Base-by-base conservation (phyloP, 495 filamentous ascomycete species). In the Filosporella fistucella region DNA sequence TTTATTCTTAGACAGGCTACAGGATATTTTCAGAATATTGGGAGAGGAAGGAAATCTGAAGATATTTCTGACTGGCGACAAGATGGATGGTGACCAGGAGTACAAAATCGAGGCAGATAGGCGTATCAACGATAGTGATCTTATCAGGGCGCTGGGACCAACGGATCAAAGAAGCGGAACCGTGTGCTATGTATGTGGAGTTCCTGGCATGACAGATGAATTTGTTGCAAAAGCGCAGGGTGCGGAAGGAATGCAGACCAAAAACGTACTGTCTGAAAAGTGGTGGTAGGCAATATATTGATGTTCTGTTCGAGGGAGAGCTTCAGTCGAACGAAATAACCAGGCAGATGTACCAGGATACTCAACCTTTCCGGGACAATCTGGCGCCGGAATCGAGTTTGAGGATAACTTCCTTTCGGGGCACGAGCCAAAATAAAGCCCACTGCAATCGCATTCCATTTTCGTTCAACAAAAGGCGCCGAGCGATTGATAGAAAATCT, bases 111-210 rank as follows among this genome's bases (percentile, higher is more conserved):
- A 28, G 7, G 25, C 42, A 25, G 38, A 18, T 12, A 67, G 75
- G 40, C 68, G 82, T 42, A 77, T 85, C 22, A 61, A 43, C n/a
- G 46, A 69, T 0, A 41, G 63, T 0, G 83, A 85, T 62, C 52
- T 86, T 0, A 54, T 61, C 5, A 59, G 55, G 4, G 72, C 70
- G 0, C 41, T 82, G 10, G 77, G 78, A 0, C 51, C 57, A 12
- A 64, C 67, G 3, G 45, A 57, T 3, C 66, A 75, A 37, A 69
- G 77, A 26, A 47, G 60, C 6, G 51, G 63, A 0, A 75, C 81
- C 2, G 78, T 88, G 0, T 80, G 76, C 29, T 95, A 91, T 59
- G 71, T 95, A 0, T 94, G 89, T 59, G 88, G 89, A 6, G 82
- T 86, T 13, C 84, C 84, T 14, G 44, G 45, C 8, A 93, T 94